phyloP scores from a whole-genome alignment of 164 flowering plant genomes.

The Vitis rupestris region DNA sequence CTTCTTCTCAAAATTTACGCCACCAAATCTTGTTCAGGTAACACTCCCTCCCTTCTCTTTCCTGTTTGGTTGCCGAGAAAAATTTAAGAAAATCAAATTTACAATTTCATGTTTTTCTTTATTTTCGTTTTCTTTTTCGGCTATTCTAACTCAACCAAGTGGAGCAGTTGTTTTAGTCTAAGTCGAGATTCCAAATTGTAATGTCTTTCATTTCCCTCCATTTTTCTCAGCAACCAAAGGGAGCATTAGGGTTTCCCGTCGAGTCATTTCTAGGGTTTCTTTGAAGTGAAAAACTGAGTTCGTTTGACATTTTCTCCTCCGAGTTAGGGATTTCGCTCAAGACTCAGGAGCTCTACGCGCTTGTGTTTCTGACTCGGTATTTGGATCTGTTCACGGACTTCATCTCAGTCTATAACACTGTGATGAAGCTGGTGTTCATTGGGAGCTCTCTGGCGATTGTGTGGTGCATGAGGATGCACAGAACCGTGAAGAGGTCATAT shows the following conservation, averaged over 20 bases:
- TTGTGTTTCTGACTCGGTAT: conserved; percentile 80
- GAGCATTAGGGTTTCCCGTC: conserved; percentile 3
- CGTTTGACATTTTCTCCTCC: not conserved
- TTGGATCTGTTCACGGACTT: conserved; percentile 81
- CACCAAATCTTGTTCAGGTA: conserved; percentile 87
- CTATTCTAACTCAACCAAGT: not conserved
- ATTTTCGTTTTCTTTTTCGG: not conserved
- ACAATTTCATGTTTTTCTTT: not conserved
- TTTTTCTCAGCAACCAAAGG: conserved; percentile 4
- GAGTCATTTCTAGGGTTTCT: not conserved
- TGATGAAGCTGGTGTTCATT: conserved; percentile 87
- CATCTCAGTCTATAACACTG: conserved; percentile 72
- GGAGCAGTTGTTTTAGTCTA: not conserved
- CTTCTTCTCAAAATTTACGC: conserved; percentile 92
- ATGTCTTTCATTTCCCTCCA: not conserved
- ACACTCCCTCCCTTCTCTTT: not conserved
- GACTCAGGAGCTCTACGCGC: conserved; percentile 86
- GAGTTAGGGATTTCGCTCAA: conserved; percentile 77
- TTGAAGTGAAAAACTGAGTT: not conserved
- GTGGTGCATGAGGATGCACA: conserved; percentile 81
- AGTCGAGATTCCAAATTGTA: not conserved
- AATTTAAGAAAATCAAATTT: not conserved
- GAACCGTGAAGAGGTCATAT: conserved; percentile 56
- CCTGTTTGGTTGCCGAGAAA: conserved; percentile 1
- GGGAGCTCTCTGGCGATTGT: conserved; percentile 73